Base-by-base conservation (phyloP, 208 protist species). In the Naegleria gruberi region DNA sequence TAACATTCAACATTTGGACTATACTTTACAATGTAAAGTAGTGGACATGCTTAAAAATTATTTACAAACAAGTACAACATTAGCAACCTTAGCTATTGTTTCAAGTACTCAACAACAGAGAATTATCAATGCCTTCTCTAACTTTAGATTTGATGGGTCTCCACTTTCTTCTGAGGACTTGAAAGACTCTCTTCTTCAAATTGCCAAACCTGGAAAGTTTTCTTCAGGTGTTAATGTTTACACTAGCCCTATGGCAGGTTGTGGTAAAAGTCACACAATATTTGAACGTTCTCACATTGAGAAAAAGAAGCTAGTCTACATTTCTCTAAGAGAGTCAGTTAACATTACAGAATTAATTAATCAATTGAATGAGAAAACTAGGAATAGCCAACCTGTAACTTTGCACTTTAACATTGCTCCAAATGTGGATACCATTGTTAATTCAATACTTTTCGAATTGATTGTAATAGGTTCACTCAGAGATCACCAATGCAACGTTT, bases 351-450 rank as follows among this genome's bases (percentile, higher is more conserved):
- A n/a, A n/a, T 55, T 87, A 37, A 87, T 87, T 40, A 6, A 46
- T 30, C 37, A 45, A 19, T 37, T 55, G 0, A 55, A 55, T 40
- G 83, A 90, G 17, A 77, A 77, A 82, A 46, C 44, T 19, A 42
- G 7, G 0, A 47, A 51, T 10, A 65, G 2, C 17, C 19, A 41
- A 19, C 30, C 23, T 37, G 83, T 77, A 45, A 8, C 30, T 30
- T n/a, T 92, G 23, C 90, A 92, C 41, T 43, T 92, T 4, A 90
- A 92, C 82, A 45, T 92, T 81, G 7, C 90, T 12, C n/a, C 90
- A 41, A 6, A 44, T 40, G 77, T 92, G 0, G 23, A n/a, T 26
- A 41, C 4, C 30, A 51, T 44, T 12, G 82, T 37, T 51, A 85
- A 77, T 65, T 30, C 55, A 4, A 30, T 91, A 10, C 34, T 92